Conservation (phyloP, 805 yeast species). For the Teunomyces stri region DNA sequence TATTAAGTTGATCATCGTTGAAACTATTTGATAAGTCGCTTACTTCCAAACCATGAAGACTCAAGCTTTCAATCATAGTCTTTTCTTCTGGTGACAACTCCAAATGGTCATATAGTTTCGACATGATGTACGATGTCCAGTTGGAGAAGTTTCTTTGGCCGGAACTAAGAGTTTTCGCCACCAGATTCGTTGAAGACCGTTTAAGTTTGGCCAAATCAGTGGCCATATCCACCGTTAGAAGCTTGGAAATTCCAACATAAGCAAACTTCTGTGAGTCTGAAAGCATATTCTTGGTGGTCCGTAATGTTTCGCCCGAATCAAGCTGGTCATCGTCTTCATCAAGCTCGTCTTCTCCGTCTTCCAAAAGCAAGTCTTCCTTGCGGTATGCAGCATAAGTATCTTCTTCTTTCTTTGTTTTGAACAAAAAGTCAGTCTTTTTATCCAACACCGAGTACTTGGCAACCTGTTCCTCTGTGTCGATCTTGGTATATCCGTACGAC, state of each 20-base stretch:
- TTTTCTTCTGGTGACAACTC: constrained; percentile 76
- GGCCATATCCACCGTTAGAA: constrained; percentile 78
- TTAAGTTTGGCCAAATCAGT: constrained; percentile 65
- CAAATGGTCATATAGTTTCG: constrained; percentile 74
- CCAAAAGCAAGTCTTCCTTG: constrained; percentile 5
- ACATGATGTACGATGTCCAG: constrained; percentile 77
- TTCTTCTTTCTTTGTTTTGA: constrained; percentile 26
- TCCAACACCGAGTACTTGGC: constrained; percentile 58
- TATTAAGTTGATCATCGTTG: constrained; percentile 23
- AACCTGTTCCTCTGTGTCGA: constrained; percentile 84
- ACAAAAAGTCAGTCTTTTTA: constrained; percentile 51
- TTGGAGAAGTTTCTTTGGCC: constrained; percentile 77
- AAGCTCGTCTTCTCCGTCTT: constrained; percentile 25
- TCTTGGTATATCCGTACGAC: constrained; percentile 79
- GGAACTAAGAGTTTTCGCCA: constrained; percentile 57
- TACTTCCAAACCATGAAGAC: constrained; percentile 78
- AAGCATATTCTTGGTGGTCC: constrained; percentile 76
- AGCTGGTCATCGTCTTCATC: constrained; percentile 37
- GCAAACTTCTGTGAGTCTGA: constrained; percentile 86
- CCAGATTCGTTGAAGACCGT: constrained; percentile 48
- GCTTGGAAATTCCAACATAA: constrained; percentile 79
- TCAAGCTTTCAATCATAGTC: constrained; percentile 80
- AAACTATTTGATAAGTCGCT: constrained; percentile 67
- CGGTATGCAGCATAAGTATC: constrained; percentile 16
- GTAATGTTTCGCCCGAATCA: constrained; percentile 63